A percentile compares a stretch with the other conserved stretches of the same genome.
Conservation (phyloP, 1,284 basidiomycete genomes). For the Xerocomus minutiporus region DNA sequence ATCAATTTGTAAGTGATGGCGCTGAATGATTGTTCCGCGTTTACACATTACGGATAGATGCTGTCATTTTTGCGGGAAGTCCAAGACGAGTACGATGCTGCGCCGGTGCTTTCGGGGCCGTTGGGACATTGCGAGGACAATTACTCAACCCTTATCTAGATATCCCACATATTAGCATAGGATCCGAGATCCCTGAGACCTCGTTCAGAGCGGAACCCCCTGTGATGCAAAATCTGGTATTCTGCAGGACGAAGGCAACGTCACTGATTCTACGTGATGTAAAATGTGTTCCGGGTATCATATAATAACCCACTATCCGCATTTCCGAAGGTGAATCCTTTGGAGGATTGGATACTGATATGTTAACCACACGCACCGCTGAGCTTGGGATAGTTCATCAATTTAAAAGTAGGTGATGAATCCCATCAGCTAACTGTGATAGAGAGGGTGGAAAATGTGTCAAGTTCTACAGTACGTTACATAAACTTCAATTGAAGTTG, state of each 20-base stretch:
- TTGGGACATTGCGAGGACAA: not conserved
- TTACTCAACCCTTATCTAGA: not conserved
- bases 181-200: not conserved
- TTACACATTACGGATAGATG: constrained; percentile 38
- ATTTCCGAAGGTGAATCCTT: not conserved
- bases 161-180: not conserved
- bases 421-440: no score
- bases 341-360: not conserved
- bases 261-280: not conserved
- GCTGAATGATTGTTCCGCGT: not conserved
- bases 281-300: not conserved
- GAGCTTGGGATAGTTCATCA: no score
- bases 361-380: not conserved
- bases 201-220: not conserved
- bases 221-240: not conserved
- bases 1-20: constrained; percentile 57
- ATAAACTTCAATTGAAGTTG: no score
- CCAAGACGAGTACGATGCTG: constrained; percentile 41
- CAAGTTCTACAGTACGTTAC: no score
- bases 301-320: not conserved
- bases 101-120: not conserved
- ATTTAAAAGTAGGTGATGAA: no score
- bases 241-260: not conserved
- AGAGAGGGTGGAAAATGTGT: no score
- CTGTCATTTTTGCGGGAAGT: constrained; percentile 50